A percentile compares a stretch with the other conserved stretches of the same genome.
phyloP scores from a whole-genome alignment of 2,329 filamentous ascomycete genomes.

The Whalleya microplaca region DNA sequence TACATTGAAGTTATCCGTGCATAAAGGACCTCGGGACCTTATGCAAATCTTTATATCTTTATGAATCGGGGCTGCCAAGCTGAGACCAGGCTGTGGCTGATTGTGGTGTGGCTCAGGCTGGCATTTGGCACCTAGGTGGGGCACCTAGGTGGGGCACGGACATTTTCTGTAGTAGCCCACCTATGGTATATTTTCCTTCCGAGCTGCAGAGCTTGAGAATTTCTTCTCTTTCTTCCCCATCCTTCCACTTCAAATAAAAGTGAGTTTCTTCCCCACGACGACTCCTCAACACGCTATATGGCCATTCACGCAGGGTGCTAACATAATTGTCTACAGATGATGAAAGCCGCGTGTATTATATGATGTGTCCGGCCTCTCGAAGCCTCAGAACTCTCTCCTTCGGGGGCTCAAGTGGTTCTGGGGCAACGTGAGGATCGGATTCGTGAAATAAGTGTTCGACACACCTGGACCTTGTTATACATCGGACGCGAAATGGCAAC shows the following conservation, averaged over 20 bases:
- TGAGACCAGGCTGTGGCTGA: no score
- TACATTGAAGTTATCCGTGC: no score
- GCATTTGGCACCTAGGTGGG: not conserved
- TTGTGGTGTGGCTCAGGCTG: no score
- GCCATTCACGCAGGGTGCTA: constrained; percentile 23
- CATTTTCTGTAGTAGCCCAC: no score
- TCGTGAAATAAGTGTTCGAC: constrained; percentile 99
- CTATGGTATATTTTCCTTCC: no score
- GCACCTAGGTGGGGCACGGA: not conserved
- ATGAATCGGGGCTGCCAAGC: no score
- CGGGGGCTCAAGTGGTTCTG: constrained; percentile 90
- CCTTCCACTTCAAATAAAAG: constrained; percentile 99
- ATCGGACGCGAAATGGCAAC: constrained; percentile 98
- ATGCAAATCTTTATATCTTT: no score
- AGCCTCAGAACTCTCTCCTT: constrained; percentile 81
- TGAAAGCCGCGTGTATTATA: constrained; percentile 98
- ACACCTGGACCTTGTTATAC: constrained; percentile 92
- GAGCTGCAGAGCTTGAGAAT: constrained; percentile 37
- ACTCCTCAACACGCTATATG: not conserved
- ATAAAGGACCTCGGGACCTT: no score
- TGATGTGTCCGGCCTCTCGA: constrained; percentile 75
- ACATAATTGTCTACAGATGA: constrained; percentile 71
- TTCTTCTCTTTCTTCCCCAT: constrained; percentile 68
- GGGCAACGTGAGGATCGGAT: constrained; percentile 65
- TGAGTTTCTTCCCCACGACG: constrained; percentile 55